Evolutionary conservation across 2,329 filamentous ascomycete species (phyloP), one percentile per base, ranked within the genome.

Genomic region (Ceratocystis lukuohia): DNA sequence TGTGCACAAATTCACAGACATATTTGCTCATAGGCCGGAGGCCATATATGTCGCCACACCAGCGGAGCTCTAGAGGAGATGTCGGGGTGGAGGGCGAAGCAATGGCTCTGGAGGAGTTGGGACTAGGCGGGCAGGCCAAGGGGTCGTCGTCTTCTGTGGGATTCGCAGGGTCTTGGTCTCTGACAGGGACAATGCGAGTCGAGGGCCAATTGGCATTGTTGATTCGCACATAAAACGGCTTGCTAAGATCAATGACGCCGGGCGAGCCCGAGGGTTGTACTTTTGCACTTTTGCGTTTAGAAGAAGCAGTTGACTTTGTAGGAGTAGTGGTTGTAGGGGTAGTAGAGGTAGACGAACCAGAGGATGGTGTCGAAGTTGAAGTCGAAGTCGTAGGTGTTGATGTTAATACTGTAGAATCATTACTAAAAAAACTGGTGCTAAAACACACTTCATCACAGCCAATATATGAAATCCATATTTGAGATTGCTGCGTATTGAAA

Each of bases 141-240:
- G 73, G 71, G 46, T 73, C 73, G 5, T 74, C 70, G 17, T 69
- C 69, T 15, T 45, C 66, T 25, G 37, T 25, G 10, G 61, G 61
- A 25, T 56, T 59, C 25, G 28, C 48, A 57, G 65, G 44, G 5
- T 62, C 57, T 62, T 67, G 66, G 59, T 75, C 72, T 25, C 75
- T 71, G 45, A 82, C 76, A 37, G 80, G 77, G 67, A 82, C 81
- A 72, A 92, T 91, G 70, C 87, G 82, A 10, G 87, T 89, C 1
- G 88, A 88, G 72, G 88, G 88, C 89, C 89, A 93, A 68, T 85
- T 82, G 8, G 88, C 88, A 63, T 89, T 86, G 74, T 93, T 92
- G 70, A 93, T 83, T 69, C 85, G 82, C 66, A 92, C 87, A 73
- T 85, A 91, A 72, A 92, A 91, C 4, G 88, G 89, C 73, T 90